Evolutionary conservation across 1,284 basidiomycete genomes (phyloP).

Genomic region (Termitomyces sp.): DNA sequence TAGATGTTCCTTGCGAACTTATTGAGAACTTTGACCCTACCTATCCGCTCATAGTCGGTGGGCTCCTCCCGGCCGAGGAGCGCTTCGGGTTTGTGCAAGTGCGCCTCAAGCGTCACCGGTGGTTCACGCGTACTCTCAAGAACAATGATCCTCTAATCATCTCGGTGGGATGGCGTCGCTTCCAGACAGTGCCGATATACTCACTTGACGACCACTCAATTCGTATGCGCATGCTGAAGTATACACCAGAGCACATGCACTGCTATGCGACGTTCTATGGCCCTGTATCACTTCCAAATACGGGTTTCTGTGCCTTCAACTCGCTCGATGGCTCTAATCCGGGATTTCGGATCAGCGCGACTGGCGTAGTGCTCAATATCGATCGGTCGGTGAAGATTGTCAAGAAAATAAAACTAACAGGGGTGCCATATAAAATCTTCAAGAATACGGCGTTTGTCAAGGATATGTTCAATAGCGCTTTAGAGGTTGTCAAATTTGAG

Average conservation of each 20-base stretch:
- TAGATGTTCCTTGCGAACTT: constrained; percentile 85
- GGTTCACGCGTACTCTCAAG: constrained; percentile 91
- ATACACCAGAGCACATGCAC: constrained; percentile 99
- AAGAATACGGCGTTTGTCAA: constrained; percentile 99
- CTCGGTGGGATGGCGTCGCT: constrained; percentile 93
- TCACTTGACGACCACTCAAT: constrained; percentile 96
- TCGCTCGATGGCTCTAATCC: constrained; percentile 62
- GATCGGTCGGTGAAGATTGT: constrained; percentile 92
- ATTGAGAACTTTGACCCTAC: constrained; percentile 90
- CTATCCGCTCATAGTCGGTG: constrained; percentile 91
- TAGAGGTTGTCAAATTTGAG: constrained; percentile 98
- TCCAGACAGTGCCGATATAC: constrained; percentile 94
- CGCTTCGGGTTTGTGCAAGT: constrained; percentile 93
- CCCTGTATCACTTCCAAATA: constrained; percentile 88
- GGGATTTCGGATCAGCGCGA: constrained; percentile 89
- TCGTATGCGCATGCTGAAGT: constrained; percentile 99
- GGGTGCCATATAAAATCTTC: constrained; percentile 93
- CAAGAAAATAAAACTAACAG: constrained; percentile 97
- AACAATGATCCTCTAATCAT: constrained; percentile 97
- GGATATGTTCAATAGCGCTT: constrained; percentile 92
- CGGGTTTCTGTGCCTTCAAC: constrained; percentile 97
- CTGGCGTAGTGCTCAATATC: constrained; percentile 92
- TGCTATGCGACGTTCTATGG: constrained; percentile 97
- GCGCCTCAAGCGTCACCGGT: constrained; percentile 93
- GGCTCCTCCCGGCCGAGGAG: constrained; percentile 88